Percentiles rank a stretch among this genome's conserved stretches.
These are phyloP conservation scores for Boletus patriciae DNA, from an alignment of 768 basidiomycete species.

Conservation along the genomic window DNA sequence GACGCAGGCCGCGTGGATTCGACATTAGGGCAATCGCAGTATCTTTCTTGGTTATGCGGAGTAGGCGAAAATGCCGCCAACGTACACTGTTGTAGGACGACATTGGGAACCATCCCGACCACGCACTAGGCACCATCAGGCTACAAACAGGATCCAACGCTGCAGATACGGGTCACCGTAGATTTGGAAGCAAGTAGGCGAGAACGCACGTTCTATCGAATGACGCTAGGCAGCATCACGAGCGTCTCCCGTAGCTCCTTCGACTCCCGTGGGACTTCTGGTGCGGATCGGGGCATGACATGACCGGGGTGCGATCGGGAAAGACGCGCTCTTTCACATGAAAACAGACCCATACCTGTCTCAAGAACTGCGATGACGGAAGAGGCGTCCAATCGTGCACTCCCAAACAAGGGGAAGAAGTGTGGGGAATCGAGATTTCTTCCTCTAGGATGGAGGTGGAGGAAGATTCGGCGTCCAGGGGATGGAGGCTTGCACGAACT, in stretches of 20 bases:
- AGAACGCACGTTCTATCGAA: slow-evolving; percentile 73
- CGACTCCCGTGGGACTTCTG: slow-evolving; percentile 40
- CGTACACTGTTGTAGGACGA: slow-evolving; percentile 88
- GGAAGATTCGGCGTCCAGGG: background rate
- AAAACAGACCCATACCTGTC: slow-evolving; percentile 62
- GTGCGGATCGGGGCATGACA: slow-evolving; percentile 5
- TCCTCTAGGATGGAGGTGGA: slow-evolving; percentile 48
- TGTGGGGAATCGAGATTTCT: slow-evolving; percentile 76
- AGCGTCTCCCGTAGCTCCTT: slow-evolving; percentile 72
- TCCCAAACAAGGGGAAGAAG: slow-evolving; percentile 72
- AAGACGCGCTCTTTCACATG: slow-evolving; percentile 74
- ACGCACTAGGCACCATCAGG: slow-evolving; percentile 50
- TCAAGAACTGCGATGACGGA: slow-evolving; percentile 68
- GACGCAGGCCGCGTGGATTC: slow-evolving; percentile 83
- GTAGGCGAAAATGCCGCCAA: slow-evolving; percentile 69
- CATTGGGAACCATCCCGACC: slow-evolving; percentile 90
- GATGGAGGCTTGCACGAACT: slow-evolving; percentile 72
- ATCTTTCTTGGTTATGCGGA: slow-evolving; percentile 21
- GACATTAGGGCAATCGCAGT: slow-evolving; percentile 46
- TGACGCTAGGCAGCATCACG: slow-evolving; percentile 64
- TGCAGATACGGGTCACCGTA: slow-evolving; percentile 29
- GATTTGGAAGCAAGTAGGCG: slow-evolving; percentile 1
- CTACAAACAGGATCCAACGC: slow-evolving; percentile 56
- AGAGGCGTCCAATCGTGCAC: slow-evolving; percentile 77
- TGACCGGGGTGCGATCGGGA: background rate